These are phyloP conservation scores for Aspergillus glaucus DNA, from an alignment of 2,329 filamentous ascomycete genomes.

Conservation along the genomic window DNA sequence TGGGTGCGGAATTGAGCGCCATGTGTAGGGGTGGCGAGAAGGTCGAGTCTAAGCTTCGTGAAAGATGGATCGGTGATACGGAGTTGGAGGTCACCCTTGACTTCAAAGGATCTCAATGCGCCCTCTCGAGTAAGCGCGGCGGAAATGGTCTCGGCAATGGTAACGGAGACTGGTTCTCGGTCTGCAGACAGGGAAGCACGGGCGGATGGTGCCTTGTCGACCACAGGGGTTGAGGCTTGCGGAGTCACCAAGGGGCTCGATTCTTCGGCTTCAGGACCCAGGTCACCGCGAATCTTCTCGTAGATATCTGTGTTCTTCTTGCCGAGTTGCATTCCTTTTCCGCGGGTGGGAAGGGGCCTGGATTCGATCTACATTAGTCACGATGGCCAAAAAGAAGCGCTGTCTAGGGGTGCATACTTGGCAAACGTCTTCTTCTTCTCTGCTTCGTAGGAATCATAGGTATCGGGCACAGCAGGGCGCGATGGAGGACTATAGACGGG, in stretches of 20 bases:
- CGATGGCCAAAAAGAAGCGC: background rate
- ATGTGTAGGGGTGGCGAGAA: conserved; percentile 68
- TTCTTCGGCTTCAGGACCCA: conserved; percentile 80
- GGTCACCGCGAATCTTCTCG: conserved; percentile 84
- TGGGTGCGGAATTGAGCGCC: conserved; percentile 91
- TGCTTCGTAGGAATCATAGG: conserved; percentile 89
- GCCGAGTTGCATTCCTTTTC: conserved; percentile 97
- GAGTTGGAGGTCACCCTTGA: conserved; percentile 88
- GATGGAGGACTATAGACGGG: conserved; percentile 80
- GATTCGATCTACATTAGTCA: conserved; percentile 35
- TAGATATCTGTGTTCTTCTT: conserved; percentile 99
- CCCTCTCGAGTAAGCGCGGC: conserved; percentile 87
- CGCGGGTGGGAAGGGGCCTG: conserved; percentile 60
- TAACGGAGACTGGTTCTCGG: conserved; percentile 79
- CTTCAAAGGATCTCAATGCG: conserved; percentile 73
- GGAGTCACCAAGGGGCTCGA: conserved; percentile 61
- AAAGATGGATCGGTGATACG: conserved; percentile 82
- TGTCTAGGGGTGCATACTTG: conserved; percentile 53
- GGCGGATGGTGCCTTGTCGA: conserved; percentile 48
- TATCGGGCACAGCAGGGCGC: conserved; percentile 67
- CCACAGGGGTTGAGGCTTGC: conserved; percentile 48
- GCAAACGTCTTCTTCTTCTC: conserved; percentile 90
- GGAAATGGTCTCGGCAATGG: conserved; percentile 81
- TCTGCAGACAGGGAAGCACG: conserved; percentile 62
- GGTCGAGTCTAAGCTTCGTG: conserved; percentile 82